Evolutionary conservation across 2,329 filamentous ascomycete genomes (phyloP), one percentile per base, ranked within the genome.

Genomic region (Colletotrichum agaves): DNA sequence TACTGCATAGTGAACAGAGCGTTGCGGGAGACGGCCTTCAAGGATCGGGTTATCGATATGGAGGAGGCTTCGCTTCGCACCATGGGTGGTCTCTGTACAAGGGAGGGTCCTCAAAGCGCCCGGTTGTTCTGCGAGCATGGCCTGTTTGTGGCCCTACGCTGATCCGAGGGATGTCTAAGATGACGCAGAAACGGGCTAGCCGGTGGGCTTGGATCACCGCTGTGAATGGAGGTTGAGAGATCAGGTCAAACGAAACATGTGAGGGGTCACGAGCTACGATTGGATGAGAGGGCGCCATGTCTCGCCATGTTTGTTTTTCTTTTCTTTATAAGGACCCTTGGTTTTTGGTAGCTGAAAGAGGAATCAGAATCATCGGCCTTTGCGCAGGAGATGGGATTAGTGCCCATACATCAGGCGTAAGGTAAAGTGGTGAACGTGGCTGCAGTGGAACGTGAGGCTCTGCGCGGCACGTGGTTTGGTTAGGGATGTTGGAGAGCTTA

Each of bases 161-260:
- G 35, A 2, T 37, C 35, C 35, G 13, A 37, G 27, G 11, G 35
- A 37, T 37, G 35, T 37, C 33, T 37, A 23, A 8, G 23, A 17
- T 39, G 33, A 49, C 10, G 35, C 7, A 41, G 47, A 5, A 1
- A 31, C 39, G 56, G 58, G 31, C 23, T 53, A 10, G 37, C 47
- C 43, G 19, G 43, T 11, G 35, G 56, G 41, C 55, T 69, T 60
- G 61, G 55, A 52, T 58, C 52, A 33, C 27, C 17, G 8, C 3
- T 50, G 19, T 19, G 31, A n/a, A 19, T 17, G 23, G 15, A 27
- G 33, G 2, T n/a, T 3, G 11, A 21, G 21, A 68, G 49, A 69
- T 69, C 66, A 69, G 66, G 65, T 55, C 61, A 69, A 69, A 69
- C 66, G 50, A 69, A 69, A 66, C 66, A 21, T 69, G 62, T 69